phyloP scores from a whole-genome alignment of 352 stramenopile species.

The Pythium myriotylum region DNA sequence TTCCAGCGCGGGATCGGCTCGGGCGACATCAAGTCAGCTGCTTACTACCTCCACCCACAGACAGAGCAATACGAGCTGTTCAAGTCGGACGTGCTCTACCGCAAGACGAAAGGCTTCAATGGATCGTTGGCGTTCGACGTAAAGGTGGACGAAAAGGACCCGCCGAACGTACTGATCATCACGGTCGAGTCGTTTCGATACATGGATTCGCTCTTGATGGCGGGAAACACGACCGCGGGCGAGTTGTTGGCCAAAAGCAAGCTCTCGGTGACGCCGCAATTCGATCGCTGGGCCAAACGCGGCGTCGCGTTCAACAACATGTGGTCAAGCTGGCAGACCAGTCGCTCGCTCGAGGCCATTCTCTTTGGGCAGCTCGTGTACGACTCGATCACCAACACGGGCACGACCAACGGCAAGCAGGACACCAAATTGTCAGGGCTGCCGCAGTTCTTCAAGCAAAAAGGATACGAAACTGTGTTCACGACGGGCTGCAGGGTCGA shows the following conservation, averaged over 20 bases:
- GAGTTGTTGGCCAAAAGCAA: conserved; percentile 22
- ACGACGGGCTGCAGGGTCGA: conserved; percentile 41
- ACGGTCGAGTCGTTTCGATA: conserved; percentile 56
- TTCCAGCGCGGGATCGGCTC: conserved; percentile 3
- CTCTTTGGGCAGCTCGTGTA: conserved; percentile 51
- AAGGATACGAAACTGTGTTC: conserved; percentile 53
- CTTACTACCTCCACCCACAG: conserved; percentile 34
- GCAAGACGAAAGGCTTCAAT: conserved; percentile 38
- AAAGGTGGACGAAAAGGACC: conserved; percentile 28
- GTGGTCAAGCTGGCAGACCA: conserved; percentile 61
- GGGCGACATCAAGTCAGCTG: conserved; percentile 1
- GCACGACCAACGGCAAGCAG: conserved; percentile 37
- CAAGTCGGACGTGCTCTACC: conserved; percentile 39
- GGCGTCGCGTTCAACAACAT: conserved; percentile 53
- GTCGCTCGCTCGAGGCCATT: conserved; percentile 56
- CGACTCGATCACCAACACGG: conserved; percentile 38
- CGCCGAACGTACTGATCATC: conserved; percentile 53
- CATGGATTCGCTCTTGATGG: conserved; percentile 53
- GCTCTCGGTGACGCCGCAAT: conserved; percentile 50
- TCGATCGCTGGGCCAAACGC: conserved; percentile 51
- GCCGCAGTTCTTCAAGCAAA: conserved; percentile 52
- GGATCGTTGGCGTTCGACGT: conserved; percentile 48
- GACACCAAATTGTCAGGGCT: conserved; percentile 38
- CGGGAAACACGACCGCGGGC: conserved; percentile 30
- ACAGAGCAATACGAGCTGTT: conserved; percentile 54